Percentiles rank a stretch among this genome's conserved stretches.
Conservation (phyloP, 2,329 filamentous ascomycete genomes). For the Arachnopeziza araneosa region DNA sequence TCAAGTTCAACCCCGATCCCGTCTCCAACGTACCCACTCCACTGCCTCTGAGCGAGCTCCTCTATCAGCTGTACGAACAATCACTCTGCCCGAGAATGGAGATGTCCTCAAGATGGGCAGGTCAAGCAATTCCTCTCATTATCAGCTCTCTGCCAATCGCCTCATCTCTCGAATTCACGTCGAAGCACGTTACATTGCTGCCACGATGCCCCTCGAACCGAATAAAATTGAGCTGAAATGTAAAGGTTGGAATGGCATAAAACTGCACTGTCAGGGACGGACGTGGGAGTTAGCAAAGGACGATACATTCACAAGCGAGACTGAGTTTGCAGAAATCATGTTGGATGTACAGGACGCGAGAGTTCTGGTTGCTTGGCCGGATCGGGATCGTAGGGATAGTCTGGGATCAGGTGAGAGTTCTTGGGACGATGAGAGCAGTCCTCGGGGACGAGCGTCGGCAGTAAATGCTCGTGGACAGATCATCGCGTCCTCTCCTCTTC, state of each 20-base stretch:
- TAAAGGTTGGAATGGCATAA: constrained; percentile 92
- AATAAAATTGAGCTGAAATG: constrained; percentile 85
- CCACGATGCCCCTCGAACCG: constrained; percentile 59
- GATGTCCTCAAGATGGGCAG: constrained; percentile 82
- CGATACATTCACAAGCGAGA: constrained; percentile 85
- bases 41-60: constrained; percentile 69
- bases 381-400: constrained; percentile 42
- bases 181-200: constrained; percentile 74
- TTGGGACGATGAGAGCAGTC: constrained; percentile 54
- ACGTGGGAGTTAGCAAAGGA: constrained; percentile 83
- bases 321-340: constrained; percentile 85
- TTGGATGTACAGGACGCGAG: constrained; percentile 90
- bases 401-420: constrained; percentile 48
- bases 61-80: constrained; percentile 73
- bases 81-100: constrained; percentile 76
- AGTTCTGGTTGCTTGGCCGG: constrained; percentile 85
- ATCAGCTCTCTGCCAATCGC: constrained; percentile 86
- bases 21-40: constrained; percentile 55
- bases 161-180: constrained; percentile 92
- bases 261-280: constrained; percentile 83
- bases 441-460: constrained; percentile 45
- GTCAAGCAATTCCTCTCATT: constrained; percentile 92
- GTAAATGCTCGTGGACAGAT: constrained; percentile 30
- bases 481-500: constrained; percentile 57
- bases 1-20: constrained; percentile 43